phyloP scores from a whole-genome alignment of 805 yeast species.

The Maudiozyma saulgeensis region DNA sequence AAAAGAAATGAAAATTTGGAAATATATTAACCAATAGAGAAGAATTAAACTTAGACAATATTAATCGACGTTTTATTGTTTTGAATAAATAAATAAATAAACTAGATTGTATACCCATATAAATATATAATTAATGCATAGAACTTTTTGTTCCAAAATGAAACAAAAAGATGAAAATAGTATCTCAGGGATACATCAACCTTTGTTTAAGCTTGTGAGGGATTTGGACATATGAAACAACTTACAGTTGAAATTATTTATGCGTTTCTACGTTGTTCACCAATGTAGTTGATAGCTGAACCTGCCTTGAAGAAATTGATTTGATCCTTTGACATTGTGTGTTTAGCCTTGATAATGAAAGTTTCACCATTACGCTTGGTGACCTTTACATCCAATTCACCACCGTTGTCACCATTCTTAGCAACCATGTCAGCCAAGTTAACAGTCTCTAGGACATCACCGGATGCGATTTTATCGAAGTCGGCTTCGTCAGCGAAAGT shows the following conservation, averaged over 20 bases:
- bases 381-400: slow-evolving; percentile 58
- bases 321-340: slow-evolving; percentile 96
- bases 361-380: slow-evolving; percentile 65
- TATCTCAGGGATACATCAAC: no score
- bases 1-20: slow-evolving; percentile 3
- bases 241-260: neutral
- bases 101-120: neutral
- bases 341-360: slow-evolving; percentile 68
- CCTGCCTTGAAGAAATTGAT: slow-evolving; percentile 95
- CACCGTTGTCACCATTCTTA: slow-evolving; percentile 83
- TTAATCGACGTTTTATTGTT: neutral
- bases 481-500: slow-evolving; percentile 86
- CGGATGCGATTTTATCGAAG: slow-evolving; percentile 69
- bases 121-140: slow-evolving; percentile 1
- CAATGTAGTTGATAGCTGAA: slow-evolving; percentile 89
- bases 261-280: slow-evolving; percentile 38
- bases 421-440: slow-evolving; percentile 67
- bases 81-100: neutral
- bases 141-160: neutral
- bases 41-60: neutral
- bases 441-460: slow-evolving; percentile 69
- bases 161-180: neutral
- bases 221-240: no score
- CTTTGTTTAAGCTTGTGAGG: no score
- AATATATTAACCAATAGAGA: neutral